Conservation (phyloP, 768 basidiomycete genomes). For the Albatrellus ellisii region DNA sequence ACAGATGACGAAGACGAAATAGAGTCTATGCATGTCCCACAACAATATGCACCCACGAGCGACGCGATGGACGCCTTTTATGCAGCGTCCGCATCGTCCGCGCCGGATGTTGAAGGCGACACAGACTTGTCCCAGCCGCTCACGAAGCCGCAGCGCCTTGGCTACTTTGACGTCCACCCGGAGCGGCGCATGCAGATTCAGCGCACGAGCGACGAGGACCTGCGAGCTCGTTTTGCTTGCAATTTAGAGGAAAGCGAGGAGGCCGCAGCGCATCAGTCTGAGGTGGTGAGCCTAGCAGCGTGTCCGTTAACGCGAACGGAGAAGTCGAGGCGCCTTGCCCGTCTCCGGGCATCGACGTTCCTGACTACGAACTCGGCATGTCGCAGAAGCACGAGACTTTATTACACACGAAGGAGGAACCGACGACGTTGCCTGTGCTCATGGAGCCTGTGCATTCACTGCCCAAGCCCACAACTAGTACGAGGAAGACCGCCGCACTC, state of each 20-base stretch:
- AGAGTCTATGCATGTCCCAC: conserved; percentile 14
- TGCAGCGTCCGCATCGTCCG: no score
- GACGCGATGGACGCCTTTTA: no score
- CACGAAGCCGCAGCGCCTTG: conserved; percentile 29
- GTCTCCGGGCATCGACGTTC: background rate
- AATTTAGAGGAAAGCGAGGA: conserved; percentile 6
- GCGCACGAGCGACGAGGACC: conserved; percentile 15
- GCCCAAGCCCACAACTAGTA: no score
- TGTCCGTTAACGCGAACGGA: background rate
- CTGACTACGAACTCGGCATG: background rate
- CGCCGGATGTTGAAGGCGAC: conserved; percentile 17
- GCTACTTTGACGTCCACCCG: conserved; percentile 74
- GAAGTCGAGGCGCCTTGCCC: conserved; percentile 1
- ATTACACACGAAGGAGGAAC: conserved; percentile 1
- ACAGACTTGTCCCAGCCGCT: conserved; percentile 16
- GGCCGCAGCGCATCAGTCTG: background rate
- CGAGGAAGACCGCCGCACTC: conserved; percentile 60
- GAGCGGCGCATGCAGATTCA: conserved; percentile 41
- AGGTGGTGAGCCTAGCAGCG: no score
- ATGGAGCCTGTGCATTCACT: background rate
- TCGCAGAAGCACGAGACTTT: no score
- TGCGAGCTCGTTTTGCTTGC: conserved; percentile 1
- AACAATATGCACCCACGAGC: no score
- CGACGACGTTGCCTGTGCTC: background rate
- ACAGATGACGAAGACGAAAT: conserved; percentile 27